Evolutionary conservation across 768 basidiomycete genomes (phyloP).

Genomic region (Saitozyma sp.): DNA sequence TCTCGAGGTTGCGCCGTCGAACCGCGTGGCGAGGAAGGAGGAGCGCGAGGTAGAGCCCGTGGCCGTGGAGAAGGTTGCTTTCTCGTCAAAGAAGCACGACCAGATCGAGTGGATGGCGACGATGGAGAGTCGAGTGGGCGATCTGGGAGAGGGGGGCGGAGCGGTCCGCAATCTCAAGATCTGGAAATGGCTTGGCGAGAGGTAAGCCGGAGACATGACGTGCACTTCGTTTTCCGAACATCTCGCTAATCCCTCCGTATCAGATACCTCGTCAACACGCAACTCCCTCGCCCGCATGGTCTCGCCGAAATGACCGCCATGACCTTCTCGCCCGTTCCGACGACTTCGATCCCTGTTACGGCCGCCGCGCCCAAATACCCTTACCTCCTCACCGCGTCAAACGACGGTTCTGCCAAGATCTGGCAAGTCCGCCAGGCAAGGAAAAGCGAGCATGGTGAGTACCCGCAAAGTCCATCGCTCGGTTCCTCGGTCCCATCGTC

Average conservation of each 20-base stretch:
- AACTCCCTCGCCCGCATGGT: slow-evolving; percentile 86
- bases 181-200: slow-evolving; percentile 75
- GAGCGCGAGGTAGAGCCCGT: slow-evolving; percentile 74
- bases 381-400: slow-evolving; percentile 67
- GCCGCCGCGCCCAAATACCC: slow-evolving; percentile 23
- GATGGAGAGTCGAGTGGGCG: slow-evolving; percentile 70
- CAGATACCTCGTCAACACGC: slow-evolving; percentile 68
- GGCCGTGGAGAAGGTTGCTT: slow-evolving; percentile 67
- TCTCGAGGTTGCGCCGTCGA: slow-evolving; percentile 89
- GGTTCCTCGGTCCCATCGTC: slow-evolving; percentile 1
- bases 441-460: slow-evolving; percentile 61
- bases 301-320: slow-evolving; percentile 63
- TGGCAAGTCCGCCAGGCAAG: slow-evolving; percentile 69
- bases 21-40: slow-evolving; percentile 78
- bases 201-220: slow-evolving; percentile 49
- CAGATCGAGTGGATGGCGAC: slow-evolving; percentile 91
- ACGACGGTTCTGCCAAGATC: slow-evolving; percentile 69
- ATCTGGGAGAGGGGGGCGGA: slow-evolving; percentile 66
- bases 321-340: slow-evolving; percentile 63
- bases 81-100: slow-evolving; percentile 56
- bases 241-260: background rate
- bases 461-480: background rate
- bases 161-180: slow-evolving; percentile 73
- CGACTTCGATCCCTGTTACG: slow-evolving; percentile 23
- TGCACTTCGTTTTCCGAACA: background rate